These are phyloP conservation scores for Mytilinidion resinicola DNA, from an alignment of 495 filamentous ascomycete genomes.

Conservation along the genomic window DNA sequence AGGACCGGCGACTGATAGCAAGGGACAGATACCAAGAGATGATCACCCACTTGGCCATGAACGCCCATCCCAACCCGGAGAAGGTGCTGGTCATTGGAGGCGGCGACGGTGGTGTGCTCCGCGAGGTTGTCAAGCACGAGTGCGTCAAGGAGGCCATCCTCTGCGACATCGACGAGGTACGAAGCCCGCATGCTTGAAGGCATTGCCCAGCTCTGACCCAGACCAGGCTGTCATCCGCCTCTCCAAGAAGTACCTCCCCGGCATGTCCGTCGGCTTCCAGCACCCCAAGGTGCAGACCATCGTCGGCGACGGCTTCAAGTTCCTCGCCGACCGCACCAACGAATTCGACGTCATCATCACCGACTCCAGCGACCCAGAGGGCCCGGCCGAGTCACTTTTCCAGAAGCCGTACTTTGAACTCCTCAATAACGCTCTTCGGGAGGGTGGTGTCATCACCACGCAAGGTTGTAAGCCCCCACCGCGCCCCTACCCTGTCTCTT, in stretches of 20 bases:
- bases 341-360: conserved; percentile 99
- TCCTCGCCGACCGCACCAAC: conserved; percentile 85
- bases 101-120: conserved; percentile 93
- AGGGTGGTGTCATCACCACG: conserved; percentile 97
- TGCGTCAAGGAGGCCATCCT: conserved; percentile 82
- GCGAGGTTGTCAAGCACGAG: conserved; percentile 97
- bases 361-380: conserved; percentile 94
- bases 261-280: conserved; percentile 87
- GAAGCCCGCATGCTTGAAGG: neutral
- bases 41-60: conserved; percentile 98
- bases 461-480: conserved; percentile 97
- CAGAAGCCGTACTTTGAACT: conserved; percentile 98
- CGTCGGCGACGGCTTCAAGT: conserved; percentile 97
- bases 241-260: conserved; percentile 95
- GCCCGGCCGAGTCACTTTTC: conserved; percentile 91
- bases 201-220: neutral
- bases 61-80: conserved; percentile 95
- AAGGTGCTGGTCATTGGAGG: conserved; percentile 97
- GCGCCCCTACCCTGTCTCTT: conserved; percentile 31
- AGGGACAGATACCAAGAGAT: conserved; percentile 87
- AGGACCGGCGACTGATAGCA: neutral
- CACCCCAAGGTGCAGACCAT: conserved; percentile 88
- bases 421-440: conserved; percentile 75
- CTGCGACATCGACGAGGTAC: conserved; percentile 97
- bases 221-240: conserved; percentile 87